Base-by-base conservation (phyloP, 208 protist genomes). In the Crithidia acanthocephali region DNA sequence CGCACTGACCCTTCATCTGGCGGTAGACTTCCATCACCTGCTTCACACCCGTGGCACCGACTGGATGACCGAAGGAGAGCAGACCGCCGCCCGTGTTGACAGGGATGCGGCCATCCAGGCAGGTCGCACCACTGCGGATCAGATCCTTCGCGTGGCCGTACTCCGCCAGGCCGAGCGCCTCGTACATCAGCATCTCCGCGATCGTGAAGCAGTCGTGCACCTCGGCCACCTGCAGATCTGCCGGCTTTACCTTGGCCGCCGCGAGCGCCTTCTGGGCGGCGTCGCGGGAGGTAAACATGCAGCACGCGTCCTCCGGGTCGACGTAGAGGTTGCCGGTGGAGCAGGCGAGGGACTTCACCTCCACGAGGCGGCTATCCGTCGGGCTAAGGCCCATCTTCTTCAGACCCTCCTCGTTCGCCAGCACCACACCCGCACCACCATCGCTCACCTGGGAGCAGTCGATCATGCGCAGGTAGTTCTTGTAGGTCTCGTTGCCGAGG, bases 141-240 rank as follows among this genome's bases (percentile, higher is more conserved):
- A 96, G 74, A 37, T 92, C 83, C 74, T 88, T 87, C 25, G 78
- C 92, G 56, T 94, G 77, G 40, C 93, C 95, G 65, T 92, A 88
- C 40, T 92, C 83, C 42, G 88, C 84, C 33, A 98, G 77, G 18
- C 93, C 93, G n/a, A 98, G 85, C 23, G 95, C 95, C 77, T 98
- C 95, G 72, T 96, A 96, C 93, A 97, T 97, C 64, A 97, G 84
- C 58, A 98, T 62, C 78, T 98, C 95, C 10, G 90, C 87, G 76
- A 95, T 92, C 48, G 86, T 87, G 84, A 98, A 98, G 85, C 95
- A 98, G 82, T 98, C 95, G 77, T 98, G 95, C 48, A 98, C 86
- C 77, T 97, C 92, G 9, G 90, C 89, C 5, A 96, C 88, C 30
- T 95, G 57, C 58, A 96, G 60, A 28, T 94, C 83, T 0, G 55